Percentiles rank a stretch among this genome's conserved stretches.
These are phyloP conservation scores for Linnemannia elongata DNA, from an alignment of 192 early-diverging fungal genomes.

Conservation along the genomic window DNA sequence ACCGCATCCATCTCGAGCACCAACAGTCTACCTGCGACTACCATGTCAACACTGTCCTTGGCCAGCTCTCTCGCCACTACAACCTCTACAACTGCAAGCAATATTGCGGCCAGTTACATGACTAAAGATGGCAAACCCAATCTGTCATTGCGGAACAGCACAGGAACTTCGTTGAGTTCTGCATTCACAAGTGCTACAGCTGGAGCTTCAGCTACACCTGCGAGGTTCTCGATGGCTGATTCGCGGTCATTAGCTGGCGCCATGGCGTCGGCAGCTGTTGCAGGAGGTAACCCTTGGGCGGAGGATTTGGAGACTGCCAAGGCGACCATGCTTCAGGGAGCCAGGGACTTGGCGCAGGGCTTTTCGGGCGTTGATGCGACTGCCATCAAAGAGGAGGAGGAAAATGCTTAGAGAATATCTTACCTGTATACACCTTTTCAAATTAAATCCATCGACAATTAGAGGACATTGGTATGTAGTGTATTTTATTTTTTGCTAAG, in stretches of 20 bases:
- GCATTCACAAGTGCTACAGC: not conserved
- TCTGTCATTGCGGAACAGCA: slow-evolving; percentile 44
- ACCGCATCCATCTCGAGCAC: slow-evolving; percentile 25
- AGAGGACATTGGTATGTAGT: not conserved
- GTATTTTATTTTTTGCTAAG: not conserved
- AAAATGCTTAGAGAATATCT: not conserved
- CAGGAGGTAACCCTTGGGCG: slow-evolving; percentile 44
- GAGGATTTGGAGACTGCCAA: slow-evolving; percentile 44
- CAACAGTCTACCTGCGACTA: slow-evolving; percentile 9
- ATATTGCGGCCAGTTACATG: not conserved
- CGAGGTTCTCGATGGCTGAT: slow-evolving; percentile 46
- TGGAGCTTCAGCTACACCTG: not conserved
- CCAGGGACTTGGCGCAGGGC: not conserved
- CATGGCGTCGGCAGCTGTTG: slow-evolving; percentile 10
- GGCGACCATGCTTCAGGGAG: slow-evolving; percentile 7
- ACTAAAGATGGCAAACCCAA: slow-evolving; percentile 36
- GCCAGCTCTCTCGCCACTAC: not conserved
- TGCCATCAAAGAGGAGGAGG: slow-evolving; percentile 18
- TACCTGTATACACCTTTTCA: not conserved
- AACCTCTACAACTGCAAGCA: not conserved
- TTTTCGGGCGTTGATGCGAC: not conserved
- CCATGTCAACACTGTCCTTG: slow-evolving; percentile 1
- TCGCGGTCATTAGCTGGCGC: slow-evolving; percentile 30
- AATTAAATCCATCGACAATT: not conserved
- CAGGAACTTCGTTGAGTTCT: slow-evolving; percentile 21